phyloP scores from a whole-genome alignment of 2,329 filamentous ascomycete species.

The Fusarium veterinarium region DNA sequence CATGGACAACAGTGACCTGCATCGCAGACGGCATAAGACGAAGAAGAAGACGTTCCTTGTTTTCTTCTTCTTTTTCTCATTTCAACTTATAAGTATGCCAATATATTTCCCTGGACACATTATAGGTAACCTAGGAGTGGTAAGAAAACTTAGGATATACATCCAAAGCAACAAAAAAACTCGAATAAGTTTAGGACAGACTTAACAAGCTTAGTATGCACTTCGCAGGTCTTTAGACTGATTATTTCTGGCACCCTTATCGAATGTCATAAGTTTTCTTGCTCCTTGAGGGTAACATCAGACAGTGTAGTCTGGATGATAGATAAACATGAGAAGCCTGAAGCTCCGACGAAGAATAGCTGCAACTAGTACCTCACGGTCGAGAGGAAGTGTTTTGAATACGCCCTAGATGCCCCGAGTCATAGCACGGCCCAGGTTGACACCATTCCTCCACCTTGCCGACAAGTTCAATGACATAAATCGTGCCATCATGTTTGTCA shows the following conservation, averaged over 20 bases:
- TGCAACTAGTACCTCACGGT: neutral
- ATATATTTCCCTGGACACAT: neutral
- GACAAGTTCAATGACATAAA: slow-evolving; percentile 2
- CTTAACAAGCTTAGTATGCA: neutral
- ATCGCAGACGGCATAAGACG: neutral
- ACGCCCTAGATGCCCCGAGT: neutral
- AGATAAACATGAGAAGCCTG: neutral
- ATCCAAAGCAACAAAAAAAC: neutral
- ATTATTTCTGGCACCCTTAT: neutral
- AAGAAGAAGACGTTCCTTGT: neutral
- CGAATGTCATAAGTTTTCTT: neutral
- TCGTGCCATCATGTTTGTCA: slow-evolving; percentile 23
- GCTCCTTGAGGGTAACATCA: neutral
- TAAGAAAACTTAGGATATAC: neutral
- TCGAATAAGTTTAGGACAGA: neutral
- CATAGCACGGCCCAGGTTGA: neutral
- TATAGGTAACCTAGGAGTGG: neutral
- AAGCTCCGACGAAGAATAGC: neutral
- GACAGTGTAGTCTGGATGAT: neutral
- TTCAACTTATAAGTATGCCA: neutral
- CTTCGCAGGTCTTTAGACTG: neutral
- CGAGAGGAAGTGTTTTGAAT: slow-evolving; percentile 14
- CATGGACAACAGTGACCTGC: no score
- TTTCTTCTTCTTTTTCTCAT: neutral
- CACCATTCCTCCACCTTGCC: slow-evolving; percentile 4